Evolutionary conservation across 176 grass and related monocot genomes (phyloP).

Genomic region (Dactylis glomerata): DNA sequence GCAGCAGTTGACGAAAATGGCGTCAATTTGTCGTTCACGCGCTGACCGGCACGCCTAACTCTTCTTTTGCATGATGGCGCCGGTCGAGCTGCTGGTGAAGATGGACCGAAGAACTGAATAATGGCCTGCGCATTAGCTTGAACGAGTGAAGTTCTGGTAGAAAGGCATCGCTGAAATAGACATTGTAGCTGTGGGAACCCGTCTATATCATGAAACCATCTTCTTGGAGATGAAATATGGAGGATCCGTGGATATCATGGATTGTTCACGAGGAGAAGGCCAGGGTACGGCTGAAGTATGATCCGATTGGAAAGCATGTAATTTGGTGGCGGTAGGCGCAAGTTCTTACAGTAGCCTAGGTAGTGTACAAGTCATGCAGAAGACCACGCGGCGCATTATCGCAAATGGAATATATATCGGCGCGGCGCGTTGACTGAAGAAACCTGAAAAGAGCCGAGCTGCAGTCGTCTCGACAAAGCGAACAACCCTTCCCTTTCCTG

Average conservation of each 20-base stretch:
- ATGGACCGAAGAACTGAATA: background rate
- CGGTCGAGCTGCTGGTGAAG: background rate
- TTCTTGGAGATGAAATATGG: background rate
- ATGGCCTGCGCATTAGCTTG: background rate
- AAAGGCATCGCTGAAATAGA: background rate
- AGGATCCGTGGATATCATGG: no score
- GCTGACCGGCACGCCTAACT: conserved; percentile 8
- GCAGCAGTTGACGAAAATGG: background rate
- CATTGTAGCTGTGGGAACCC: background rate
- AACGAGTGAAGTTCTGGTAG: background rate
- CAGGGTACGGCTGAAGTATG: no score
- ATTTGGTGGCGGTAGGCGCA: no score
- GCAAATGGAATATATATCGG: background rate
- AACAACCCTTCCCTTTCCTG: background rate
- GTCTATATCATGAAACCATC: background rate
- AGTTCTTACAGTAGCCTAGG: no score
- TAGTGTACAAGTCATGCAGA: background rate
- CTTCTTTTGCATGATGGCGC: background rate
- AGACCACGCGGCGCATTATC: background rate
- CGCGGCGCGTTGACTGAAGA: background rate
- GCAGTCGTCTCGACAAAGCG: background rate
- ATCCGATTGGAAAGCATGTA: no score
- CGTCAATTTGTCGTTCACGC: background rate
- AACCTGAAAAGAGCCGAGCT: background rate
- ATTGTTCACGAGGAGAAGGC: no score